phyloP scores from a whole-genome alignment of 768 basidiomycete species.

The Rhodotorula kratochvilovae region DNA sequence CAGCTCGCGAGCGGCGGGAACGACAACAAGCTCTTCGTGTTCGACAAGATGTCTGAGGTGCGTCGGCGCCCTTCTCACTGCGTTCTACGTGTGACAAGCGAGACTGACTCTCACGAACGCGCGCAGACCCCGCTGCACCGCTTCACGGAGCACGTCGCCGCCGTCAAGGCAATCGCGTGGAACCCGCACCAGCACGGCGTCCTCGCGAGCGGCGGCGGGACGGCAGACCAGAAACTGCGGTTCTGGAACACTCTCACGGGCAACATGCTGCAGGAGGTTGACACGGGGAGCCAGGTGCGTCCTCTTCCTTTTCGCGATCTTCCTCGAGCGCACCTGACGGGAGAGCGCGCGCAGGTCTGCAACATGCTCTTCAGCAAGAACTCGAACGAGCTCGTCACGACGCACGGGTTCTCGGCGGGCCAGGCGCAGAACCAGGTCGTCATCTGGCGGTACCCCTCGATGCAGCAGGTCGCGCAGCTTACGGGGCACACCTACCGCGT shows the following conservation, averaged over 20 bases:
- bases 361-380: conserved; percentile 83
- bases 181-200: conserved; percentile 89
- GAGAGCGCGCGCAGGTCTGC: conserved; percentile 62
- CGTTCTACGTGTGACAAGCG: conserved; percentile 5
- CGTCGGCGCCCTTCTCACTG: neutral
- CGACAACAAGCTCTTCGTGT: conserved; percentile 97
- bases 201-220: conserved; percentile 90
- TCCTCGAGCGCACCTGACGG: too few species aligned
- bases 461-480: conserved; percentile 89
- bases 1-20: conserved; percentile 89
- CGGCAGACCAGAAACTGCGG: conserved; percentile 95
- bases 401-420: conserved; percentile 91
- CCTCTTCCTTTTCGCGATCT: neutral
- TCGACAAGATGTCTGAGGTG: conserved; percentile 66
- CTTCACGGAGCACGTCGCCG: conserved; percentile 93
- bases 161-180: conserved; percentile 98
- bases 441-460: conserved; percentile 76
- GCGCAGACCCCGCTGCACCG: conserved; percentile 67
- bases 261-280: conserved; percentile 70
- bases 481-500: conserved; percentile 94
- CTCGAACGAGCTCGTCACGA: conserved; percentile 94
- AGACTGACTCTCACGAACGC: conserved; percentile 49
- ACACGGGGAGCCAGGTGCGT: conserved; percentile 90
- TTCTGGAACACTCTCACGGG: conserved; percentile 95
- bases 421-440: conserved; percentile 79